phyloP scores from a whole-genome alignment of 305 asterid genomes.

The Rubia balearica region DNA sequence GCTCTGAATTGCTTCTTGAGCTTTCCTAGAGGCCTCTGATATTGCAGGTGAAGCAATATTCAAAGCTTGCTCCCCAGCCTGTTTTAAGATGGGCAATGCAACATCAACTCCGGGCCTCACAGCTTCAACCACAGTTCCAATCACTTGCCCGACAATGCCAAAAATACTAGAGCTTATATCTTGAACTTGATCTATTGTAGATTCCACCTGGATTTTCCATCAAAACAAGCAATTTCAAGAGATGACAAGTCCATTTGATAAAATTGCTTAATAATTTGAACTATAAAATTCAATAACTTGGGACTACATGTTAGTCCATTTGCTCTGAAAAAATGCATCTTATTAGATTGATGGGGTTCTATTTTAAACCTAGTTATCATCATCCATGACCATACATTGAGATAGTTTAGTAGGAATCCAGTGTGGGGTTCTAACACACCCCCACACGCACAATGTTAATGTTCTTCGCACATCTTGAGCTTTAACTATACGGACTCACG shows the following conservation, averaged over 20 bases:
- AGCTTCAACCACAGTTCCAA: slow-evolving; percentile 53
- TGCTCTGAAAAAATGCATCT: not conserved
- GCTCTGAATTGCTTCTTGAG: slow-evolving; percentile 82
- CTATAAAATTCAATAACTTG: not conserved
- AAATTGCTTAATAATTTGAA: not conserved
- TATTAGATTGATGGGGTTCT: not conserved
- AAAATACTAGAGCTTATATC: slow-evolving; percentile 50
- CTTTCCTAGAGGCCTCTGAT: slow-evolving; percentile 81
- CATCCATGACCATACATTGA: not conserved
- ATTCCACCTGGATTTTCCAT: slow-evolving; percentile 49
- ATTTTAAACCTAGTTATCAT: no score
- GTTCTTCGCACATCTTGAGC: not conserved
- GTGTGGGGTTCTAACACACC: not conserved
- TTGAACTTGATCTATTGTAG: slow-evolving; percentile 62
- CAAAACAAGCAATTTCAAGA: not conserved
- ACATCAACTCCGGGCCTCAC: slow-evolving; percentile 70
- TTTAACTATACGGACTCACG: not conserved
- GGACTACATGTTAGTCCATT: not conserved
- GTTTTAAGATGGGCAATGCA: slow-evolving; percentile 63
- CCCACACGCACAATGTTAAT: not conserved
- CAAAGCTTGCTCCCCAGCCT: slow-evolving; percentile 67
- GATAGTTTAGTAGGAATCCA: not conserved
- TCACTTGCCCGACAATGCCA: slow-evolving; percentile 40
- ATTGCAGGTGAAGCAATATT: slow-evolving; percentile 75
- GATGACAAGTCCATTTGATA: not conserved